Evolutionary conservation across 169 alveolate species (phyloP).

Genomic region (Plasmodium coatneyi): DNA sequence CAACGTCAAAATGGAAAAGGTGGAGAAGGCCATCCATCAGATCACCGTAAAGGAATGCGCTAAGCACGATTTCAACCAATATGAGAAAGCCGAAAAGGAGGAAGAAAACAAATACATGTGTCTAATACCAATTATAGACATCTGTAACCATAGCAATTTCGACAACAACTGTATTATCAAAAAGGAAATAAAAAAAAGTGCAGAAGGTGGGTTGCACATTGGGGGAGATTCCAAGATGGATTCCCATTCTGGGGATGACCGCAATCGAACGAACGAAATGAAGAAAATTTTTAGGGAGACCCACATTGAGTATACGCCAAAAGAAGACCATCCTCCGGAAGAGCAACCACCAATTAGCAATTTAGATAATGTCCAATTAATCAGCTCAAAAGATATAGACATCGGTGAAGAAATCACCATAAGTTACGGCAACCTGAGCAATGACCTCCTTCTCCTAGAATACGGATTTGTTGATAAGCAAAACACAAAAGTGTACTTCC

Average conservation of each 20-base stretch:
- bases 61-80: slow-evolving; percentile 42
- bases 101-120: slow-evolving; percentile 64
- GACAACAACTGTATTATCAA: slow-evolving; percentile 21
- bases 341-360: not conserved
- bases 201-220: not conserved
- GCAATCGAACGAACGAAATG: not conserved
- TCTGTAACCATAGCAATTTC: slow-evolving; percentile 57
- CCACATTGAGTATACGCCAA: not conserved
- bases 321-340: not conserved
- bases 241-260: not conserved
- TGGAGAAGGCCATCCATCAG: not conserved
- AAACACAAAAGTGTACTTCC: slow-evolving; percentile 33
- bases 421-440: slow-evolving; percentile 44
- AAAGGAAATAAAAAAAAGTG: slow-evolving; percentile 8
- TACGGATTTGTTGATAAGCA: slow-evolving; percentile 60
- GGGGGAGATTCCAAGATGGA: not conserved
- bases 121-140: slow-evolving; percentile 62
- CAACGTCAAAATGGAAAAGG: slow-evolving; percentile 26
- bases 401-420: slow-evolving; percentile 65
- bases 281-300: not conserved
- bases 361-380: slow-evolving; percentile 29
- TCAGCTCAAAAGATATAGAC: slow-evolving; percentile 44
- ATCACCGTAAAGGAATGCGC: slow-evolving; percentile 28
- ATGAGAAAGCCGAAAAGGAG: slow-evolving; percentile 61
- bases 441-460: slow-evolving; percentile 64